Base-by-base conservation (phyloP, 805 yeast species). In the Cyberlindnera euphorbiiphila region DNA sequence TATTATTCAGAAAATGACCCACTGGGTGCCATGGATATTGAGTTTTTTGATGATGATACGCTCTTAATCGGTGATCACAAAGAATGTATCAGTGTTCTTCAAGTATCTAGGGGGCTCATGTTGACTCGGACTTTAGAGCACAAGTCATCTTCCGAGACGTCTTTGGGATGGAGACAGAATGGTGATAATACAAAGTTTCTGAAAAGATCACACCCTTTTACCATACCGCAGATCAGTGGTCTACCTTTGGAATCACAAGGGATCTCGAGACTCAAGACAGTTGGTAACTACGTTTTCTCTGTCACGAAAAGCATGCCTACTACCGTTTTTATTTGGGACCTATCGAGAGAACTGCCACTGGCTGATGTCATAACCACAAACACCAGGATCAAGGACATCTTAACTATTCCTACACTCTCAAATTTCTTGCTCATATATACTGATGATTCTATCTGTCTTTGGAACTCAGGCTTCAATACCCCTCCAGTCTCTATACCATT, bases 11-110 rank as follows among this genome's bases (percentile, higher is more conserved):
- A 29, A 1, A 2, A 7, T 10, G 51, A 46, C 25, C 49, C 43
- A 9, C 20, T 48, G 9, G 51, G 49, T 3, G 18, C 30, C 2
- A 29, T 39, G 6, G 33, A 32, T 1, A 4, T 36, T 2, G 27
- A 29, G 18, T 50, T 49, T 32, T 6, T 39, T 5, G 37, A 45
- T 22, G 43, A 50, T 25, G 42, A 45, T n/a, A 26, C 32, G 4
- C 17, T 50, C 4, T 13, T 40, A 5, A 10, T 45, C 5, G 45
- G 41, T 29, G 55, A 49, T 28, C 51, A 47, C 32, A 18, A 30
- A 12, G 53, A 48, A 25, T 18, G 12, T 8, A 23, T 43, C 4
- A 29, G 32, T 6, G 29, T 27, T 3, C 23, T 50, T 14, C 27
- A 39, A 12, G 15, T 46, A 1, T 29, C 47, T 6, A 25, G 20